Evolutionary conservation across 805 yeast genomes (phyloP).

Genomic region (Starmerella stigmatis): DNA sequence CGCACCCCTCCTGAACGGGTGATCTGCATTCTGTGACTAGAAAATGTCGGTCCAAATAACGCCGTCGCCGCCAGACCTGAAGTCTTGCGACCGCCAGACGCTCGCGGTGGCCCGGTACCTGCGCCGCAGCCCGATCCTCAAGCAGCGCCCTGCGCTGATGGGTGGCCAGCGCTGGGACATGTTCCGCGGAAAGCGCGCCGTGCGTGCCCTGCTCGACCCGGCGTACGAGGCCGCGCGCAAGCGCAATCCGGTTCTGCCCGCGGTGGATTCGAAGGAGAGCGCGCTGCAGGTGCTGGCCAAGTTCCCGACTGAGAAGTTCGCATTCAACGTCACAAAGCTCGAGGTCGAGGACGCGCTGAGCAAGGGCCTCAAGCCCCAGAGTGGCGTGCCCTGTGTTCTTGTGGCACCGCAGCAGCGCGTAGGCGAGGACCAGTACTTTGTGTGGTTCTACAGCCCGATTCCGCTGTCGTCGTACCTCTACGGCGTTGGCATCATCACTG

Average conservation of each 20-base stretch:
- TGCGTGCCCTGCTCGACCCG: slow-evolving; percentile 63
- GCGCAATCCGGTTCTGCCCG: slow-evolving; percentile 38
- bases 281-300: slow-evolving; percentile 55
- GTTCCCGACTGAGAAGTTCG: slow-evolving; percentile 61
- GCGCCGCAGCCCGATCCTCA: slow-evolving; percentile 54
- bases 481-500: slow-evolving; percentile 37
- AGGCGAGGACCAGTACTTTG: slow-evolving; percentile 48
- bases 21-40: no score
- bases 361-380: slow-evolving; percentile 60
- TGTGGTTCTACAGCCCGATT: slow-evolving; percentile 72
- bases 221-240: slow-evolving; percentile 46
- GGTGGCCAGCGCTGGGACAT: slow-evolving; percentile 66
- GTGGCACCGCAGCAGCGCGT: slow-evolving; percentile 33
- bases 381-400: slow-evolving; percentile 40
- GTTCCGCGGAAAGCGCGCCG: slow-evolving; percentile 71
- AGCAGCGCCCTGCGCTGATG: slow-evolving; percentile 71
- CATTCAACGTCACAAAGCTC: slow-evolving; percentile 66
- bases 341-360: slow-evolving; percentile 50
- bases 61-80: slow-evolving; percentile 29
- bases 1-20: no score
- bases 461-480: slow-evolving; percentile 53
- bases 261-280: slow-evolving; percentile 40
- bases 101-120: slow-evolving; percentile 61
- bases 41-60: slow-evolving; percentile 4
- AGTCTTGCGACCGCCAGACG: slow-evolving; percentile 42